A percentile compares a stretch with the other conserved stretches of the same genome.
Evolutionary conservation across 306 rosid genomes (phyloP).

Genomic region (Begonia masoniana): DNA sequence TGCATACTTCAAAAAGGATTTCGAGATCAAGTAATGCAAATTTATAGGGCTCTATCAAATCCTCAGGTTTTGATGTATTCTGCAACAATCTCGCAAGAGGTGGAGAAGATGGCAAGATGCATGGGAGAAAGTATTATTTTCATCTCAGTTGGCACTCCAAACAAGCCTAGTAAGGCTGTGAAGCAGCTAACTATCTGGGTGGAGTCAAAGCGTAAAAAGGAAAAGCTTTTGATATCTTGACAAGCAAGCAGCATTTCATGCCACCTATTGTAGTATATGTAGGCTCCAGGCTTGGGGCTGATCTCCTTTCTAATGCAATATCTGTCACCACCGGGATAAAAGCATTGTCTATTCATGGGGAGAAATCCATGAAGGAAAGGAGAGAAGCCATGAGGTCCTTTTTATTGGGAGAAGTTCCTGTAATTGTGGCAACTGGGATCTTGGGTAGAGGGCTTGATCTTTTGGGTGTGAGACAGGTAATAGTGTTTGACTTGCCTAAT

Average conservation of each 20-base stretch:
- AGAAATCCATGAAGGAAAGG: slow-evolving; percentile 74
- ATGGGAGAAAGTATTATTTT: slow-evolving; percentile 34
- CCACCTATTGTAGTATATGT: slow-evolving; percentile 68
- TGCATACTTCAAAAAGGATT: slow-evolving; percentile 75
- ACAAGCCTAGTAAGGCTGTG: slow-evolving; percentile 62
- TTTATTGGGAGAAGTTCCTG: slow-evolving; percentile 57
- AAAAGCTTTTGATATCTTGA: slow-evolving; percentile 62
- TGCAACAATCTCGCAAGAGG: slow-evolving; percentile 58
- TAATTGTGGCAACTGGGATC: slow-evolving; percentile 77
- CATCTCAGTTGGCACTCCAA: slow-evolving; percentile 53
- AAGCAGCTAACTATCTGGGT: slow-evolving; percentile 79
- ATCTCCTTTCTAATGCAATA: slow-evolving; percentile 70
- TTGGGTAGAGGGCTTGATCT: slow-evolving; percentile 82
- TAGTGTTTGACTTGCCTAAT: slow-evolving; percentile 80
- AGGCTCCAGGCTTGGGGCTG: slow-evolving; percentile 68
- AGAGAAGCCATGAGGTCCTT: slow-evolving; percentile 62
- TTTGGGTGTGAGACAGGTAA: slow-evolving; percentile 58
- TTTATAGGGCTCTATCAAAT: slow-evolving; percentile 51
- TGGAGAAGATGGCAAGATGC: slow-evolving; percentile 52
- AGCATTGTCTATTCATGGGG: slow-evolving; percentile 70
- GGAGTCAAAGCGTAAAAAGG: slow-evolving; percentile 68
- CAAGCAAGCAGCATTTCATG: slow-evolving; percentile 59
- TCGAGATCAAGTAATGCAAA: slow-evolving; percentile 70
- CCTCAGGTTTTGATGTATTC: slow-evolving; percentile 79
- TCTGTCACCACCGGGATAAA: slow-evolving; percentile 47